Evolutionary conservation across 1,139 yeast genomes (phyloP).

Genomic region (Candida sanyaensis): DNA sequence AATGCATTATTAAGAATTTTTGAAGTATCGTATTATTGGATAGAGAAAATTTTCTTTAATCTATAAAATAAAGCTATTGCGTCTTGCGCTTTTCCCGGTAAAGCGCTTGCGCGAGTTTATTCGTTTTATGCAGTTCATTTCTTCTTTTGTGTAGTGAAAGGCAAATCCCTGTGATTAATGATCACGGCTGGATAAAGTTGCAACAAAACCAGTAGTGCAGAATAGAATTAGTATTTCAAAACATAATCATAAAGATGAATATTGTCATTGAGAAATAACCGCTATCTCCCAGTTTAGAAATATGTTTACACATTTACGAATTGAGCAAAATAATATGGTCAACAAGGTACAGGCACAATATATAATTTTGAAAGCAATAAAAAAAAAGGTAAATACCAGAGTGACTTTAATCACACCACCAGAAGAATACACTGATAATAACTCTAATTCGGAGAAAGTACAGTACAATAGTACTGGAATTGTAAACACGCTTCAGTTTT

Average conservation of each 20-base stretch:
- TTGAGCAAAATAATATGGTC: background rate
- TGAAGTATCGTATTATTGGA: too few species aligned
- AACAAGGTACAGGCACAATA: background rate
- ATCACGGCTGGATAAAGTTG: too few species aligned
- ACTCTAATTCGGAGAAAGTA: background rate
- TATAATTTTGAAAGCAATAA: background rate
- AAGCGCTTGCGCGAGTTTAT: background rate
- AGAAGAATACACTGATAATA: background rate
- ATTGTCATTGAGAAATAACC: too few species aligned
- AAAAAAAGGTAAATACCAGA: background rate
- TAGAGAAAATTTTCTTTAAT: background rate
- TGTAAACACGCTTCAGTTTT: background rate
- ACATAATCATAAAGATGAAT: too few species aligned
- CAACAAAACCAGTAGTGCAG: too few species aligned
- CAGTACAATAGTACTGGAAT: too few species aligned
- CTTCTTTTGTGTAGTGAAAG: too few species aligned
- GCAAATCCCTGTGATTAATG: too few species aligned
- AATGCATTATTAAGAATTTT: too few species aligned
- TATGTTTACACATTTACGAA: background rate
- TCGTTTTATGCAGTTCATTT: background rate
- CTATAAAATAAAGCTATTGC: background rate
- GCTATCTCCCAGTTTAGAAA: background rate
- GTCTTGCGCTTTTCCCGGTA: background rate
- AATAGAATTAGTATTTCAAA: too few species aligned
- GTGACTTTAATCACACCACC: background rate